A percentile compares a stretch with the other conserved stretches of the same genome.
Conservation (phyloP, 495 filamentous ascomycete genomes). For the Xylaria bambusicola region DNA sequence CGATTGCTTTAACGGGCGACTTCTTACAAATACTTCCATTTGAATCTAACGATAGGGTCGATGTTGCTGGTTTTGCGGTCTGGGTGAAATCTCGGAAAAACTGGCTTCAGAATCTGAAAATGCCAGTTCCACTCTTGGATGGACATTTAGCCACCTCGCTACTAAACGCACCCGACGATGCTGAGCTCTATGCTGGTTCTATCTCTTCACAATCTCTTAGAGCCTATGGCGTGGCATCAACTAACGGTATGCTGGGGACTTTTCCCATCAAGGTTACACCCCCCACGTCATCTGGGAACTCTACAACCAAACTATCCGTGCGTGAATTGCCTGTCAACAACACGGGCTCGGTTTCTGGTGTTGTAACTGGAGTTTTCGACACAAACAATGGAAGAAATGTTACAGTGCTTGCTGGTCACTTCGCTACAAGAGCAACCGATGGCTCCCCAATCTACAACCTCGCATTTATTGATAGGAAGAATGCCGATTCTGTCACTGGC, state of each 20-base stretch:
- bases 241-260: constrained; percentile 55
- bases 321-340: constrained; percentile 53
- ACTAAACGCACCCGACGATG: constrained; percentile 59
- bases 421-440: constrained; percentile 68
- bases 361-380: constrained; percentile 78
- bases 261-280: constrained; percentile 65
- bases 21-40: constrained; percentile 74
- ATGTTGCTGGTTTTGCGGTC: constrained; percentile 76
- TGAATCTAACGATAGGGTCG: constrained; percentile 57
- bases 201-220: constrained; percentile 69
- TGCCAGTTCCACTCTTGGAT: constrained; percentile 62
- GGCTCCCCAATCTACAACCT: constrained; percentile 77
- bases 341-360: constrained; percentile 54
- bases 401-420: constrained; percentile 88
- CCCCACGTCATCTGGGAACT: constrained; percentile 29
- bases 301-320: constrained; percentile 48
- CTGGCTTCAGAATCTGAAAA: constrained; percentile 82
- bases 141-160: constrained; percentile 69
- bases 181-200: constrained; percentile 74
- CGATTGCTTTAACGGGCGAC: constrained; percentile 76
- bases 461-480: constrained; percentile 63
- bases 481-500: constrained; percentile 67
- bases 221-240: constrained; percentile 67
- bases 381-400: constrained; percentile 67
- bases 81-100: constrained; percentile 91